A percentile compares a stretch with the other conserved stretches of the same genome.
Evolutionary conservation across 2,329 filamentous ascomycete genomes (phyloP).

Genomic region (Colletotrichum agaves): DNA sequence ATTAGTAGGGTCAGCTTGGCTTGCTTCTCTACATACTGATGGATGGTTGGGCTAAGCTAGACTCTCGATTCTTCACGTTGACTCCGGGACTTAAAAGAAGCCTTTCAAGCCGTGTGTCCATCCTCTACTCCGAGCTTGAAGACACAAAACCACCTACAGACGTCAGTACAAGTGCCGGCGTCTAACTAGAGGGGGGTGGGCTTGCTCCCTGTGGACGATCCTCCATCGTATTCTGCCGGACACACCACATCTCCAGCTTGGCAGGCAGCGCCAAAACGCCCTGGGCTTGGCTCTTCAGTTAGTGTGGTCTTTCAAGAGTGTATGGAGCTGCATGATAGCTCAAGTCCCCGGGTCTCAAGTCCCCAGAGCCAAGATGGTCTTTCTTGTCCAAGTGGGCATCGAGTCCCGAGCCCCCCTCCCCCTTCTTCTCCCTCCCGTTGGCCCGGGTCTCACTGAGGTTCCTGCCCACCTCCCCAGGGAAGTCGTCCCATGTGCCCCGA

Average conservation of each 20-base stretch:
- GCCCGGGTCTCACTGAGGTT: slow-evolving; percentile 11
- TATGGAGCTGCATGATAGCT: background rate
- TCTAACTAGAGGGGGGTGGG: background rate
- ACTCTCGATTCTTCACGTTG: background rate
- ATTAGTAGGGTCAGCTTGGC: background rate
- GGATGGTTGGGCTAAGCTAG: background rate
- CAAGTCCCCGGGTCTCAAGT: background rate
- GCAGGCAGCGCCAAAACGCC: slow-evolving; percentile 25
- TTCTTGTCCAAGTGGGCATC: background rate
- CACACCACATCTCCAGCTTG: slow-evolving; percentile 32
- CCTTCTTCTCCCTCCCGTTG: background rate
- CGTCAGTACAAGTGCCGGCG: slow-evolving; percentile 14
- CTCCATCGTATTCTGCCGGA: background rate
- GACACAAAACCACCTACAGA: slow-evolving; percentile 2
- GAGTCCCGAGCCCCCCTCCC: background rate
- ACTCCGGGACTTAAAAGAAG: background rate
- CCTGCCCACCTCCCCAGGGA: slow-evolving; percentile 2
- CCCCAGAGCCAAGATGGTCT: background rate
- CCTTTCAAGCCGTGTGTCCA: slow-evolving; percentile 25
- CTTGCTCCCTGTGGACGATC: slow-evolving; percentile 16
- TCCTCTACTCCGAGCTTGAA: background rate
- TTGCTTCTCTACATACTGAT: background rate
- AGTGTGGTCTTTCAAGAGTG: background rate
- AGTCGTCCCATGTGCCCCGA: slow-evolving; percentile 33
- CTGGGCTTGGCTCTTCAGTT: slow-evolving; percentile 22